phyloP scores from a whole-genome alignment of 2,329 filamentous ascomycete genomes.

The Fusarium albidum region DNA sequence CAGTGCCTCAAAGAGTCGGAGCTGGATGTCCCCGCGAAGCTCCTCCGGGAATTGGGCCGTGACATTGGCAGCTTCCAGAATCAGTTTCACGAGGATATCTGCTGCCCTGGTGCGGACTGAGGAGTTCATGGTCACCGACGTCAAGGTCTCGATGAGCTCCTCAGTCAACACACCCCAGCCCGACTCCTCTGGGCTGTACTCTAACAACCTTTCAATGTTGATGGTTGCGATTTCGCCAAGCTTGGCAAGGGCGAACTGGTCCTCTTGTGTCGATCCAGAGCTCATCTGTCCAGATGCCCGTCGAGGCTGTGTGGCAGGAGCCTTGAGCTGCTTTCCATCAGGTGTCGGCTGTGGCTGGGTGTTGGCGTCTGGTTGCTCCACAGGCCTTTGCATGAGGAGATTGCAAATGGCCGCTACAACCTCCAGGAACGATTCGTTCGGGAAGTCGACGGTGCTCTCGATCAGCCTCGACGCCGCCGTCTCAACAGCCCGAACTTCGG shows the following conservation, averaged over 20 bases:
- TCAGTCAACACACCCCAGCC: constrained; percentile 77
- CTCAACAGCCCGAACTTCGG: constrained; percentile 88
- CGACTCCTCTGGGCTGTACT: constrained; percentile 70
- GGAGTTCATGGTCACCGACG: constrained; percentile 55
- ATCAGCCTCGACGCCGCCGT: constrained; percentile 85
- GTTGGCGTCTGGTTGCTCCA: constrained; percentile 30
- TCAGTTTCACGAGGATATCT: constrained; percentile 67
- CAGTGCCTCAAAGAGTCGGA: constrained; percentile 74
- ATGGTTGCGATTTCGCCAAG: constrained; percentile 76
- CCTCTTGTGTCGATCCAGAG: constrained; percentile 65
- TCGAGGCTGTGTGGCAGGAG: constrained; percentile 52
- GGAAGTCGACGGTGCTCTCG: constrained; percentile 92
- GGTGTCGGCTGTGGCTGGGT: constrained; percentile 24
- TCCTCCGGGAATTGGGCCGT: constrained; percentile 61
- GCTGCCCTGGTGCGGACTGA: constrained; percentile 68
- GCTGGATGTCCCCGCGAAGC: constrained; percentile 69
- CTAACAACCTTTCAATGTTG: constrained; percentile 78
- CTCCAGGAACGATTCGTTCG: constrained; percentile 80
- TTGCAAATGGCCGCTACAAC: constrained; percentile 79
- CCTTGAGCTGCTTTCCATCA: constrained; percentile 44
- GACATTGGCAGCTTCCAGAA: constrained; percentile 65
- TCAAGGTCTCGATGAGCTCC: constrained; percentile 61
- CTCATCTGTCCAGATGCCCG: constrained; percentile 54
- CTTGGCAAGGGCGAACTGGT: constrained; percentile 75
- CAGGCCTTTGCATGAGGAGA: constrained; percentile 62